Evolutionary conservation across 306 rosid genomes (phyloP).

Genomic region (Cotoneaster glaucophyllus): DNA sequence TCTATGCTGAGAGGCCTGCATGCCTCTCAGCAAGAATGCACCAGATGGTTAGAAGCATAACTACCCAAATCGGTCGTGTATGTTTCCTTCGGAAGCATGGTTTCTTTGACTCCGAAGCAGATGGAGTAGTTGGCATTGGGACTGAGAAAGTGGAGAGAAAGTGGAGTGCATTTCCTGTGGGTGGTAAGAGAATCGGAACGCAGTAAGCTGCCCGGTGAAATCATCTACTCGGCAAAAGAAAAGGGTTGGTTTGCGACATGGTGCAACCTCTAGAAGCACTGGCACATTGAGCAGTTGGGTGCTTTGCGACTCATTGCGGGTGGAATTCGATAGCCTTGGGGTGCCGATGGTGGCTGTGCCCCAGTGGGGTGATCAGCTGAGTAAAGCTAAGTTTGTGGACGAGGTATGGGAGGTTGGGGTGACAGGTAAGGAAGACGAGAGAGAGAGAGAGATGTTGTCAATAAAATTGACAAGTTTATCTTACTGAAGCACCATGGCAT

Average conservation of each 20-base stretch:
- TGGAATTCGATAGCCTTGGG: conserved; percentile 74
- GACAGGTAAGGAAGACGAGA: conserved; percentile 44
- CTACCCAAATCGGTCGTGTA: conserved; percentile 28
- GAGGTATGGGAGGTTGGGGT: conserved; percentile 58
- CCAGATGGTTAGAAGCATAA: conserved; percentile 28
- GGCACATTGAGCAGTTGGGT: conserved; percentile 40
- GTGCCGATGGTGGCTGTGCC: conserved; percentile 62
- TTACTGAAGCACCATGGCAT: not conserved
- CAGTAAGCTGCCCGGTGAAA: conserved; percentile 28
- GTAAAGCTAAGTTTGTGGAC: conserved; percentile 57
- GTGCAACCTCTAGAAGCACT: conserved; percentile 63
- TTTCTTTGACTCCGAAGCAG: conserved; percentile 15
- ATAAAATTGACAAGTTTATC: not conserved
- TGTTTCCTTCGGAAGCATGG: conserved; percentile 47
- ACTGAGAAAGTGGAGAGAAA: conserved; percentile 19
- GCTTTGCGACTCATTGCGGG: conserved; percentile 62
- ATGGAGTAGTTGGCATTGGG: conserved; percentile 31
- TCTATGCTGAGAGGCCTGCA: conserved; percentile 4
- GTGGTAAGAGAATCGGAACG: conserved; percentile 25
- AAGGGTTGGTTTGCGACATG: conserved; percentile 36
- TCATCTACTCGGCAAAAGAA: conserved; percentile 18
- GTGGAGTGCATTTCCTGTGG: conserved; percentile 30
- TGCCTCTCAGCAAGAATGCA: conserved; percentile 13
- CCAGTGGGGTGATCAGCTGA: conserved; percentile 56
- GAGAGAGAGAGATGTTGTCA: not conserved